Conservation (phyloP, 768 basidiomycete genomes). For the Tricholoma flavovirens region DNA sequence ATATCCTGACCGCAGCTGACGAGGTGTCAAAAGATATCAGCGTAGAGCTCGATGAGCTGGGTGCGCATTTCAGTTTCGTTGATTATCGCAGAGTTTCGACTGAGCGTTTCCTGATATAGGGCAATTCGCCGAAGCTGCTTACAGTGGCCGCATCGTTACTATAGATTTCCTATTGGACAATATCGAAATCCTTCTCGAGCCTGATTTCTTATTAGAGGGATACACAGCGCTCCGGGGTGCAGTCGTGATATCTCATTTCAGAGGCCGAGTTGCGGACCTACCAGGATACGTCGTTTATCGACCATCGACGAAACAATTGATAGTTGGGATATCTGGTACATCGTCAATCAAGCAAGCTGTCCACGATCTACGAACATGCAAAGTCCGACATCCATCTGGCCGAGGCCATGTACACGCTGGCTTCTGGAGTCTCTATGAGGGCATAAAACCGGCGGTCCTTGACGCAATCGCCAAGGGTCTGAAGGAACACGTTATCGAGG, state of each 20-base stretch:
- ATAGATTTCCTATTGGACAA: conserved; percentile 39
- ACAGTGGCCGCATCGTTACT: conserved; percentile 31
- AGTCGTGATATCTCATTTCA: conserved; percentile 31
- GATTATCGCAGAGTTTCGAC: background rate
- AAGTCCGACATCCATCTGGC: conserved; percentile 33
- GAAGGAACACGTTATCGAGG: conserved; percentile 26
- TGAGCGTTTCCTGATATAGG: conserved; percentile 23
- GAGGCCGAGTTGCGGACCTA: conserved; percentile 37
- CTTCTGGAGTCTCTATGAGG: conserved; percentile 48
- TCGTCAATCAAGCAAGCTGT: conserved; percentile 36
- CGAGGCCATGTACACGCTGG: conserved; percentile 44
- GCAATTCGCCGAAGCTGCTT: conserved; percentile 51
- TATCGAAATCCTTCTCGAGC: conserved; percentile 29
- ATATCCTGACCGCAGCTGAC: conserved; percentile 36
- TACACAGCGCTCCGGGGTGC: conserved; percentile 34
- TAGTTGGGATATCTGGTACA: conserved; percentile 51
- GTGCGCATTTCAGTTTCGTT: conserved; percentile 18
- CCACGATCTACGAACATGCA: conserved; percentile 39
- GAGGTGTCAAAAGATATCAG: conserved; percentile 32
- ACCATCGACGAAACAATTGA: conserved; percentile 36
- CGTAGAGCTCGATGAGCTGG: conserved; percentile 38
- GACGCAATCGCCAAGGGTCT: conserved; percentile 35
- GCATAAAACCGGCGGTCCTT: conserved; percentile 29
- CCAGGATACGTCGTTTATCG: conserved; percentile 45
- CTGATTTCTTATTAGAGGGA: conserved; percentile 46